Base-by-base conservation (phyloP, 2,329 filamentous ascomycete genomes). In the Aspergillus brunneoviolaceus region DNA sequence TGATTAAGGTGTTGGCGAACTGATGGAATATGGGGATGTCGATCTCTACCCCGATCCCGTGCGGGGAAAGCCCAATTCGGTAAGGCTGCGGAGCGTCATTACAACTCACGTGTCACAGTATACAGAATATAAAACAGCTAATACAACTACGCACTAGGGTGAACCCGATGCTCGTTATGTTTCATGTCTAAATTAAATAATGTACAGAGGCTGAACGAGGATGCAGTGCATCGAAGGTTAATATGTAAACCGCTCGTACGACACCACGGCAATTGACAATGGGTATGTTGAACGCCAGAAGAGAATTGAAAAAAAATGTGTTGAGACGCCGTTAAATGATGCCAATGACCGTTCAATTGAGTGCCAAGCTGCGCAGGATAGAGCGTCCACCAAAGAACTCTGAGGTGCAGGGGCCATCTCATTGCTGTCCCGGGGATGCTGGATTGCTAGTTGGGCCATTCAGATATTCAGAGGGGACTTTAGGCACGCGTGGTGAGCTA, bases 391-490 rank as follows among this genome's bases (percentile, higher is more conserved):
- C 42, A 39, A 56, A 31, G 3, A 7, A 52, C 14, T 9, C 23
- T 12, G 50, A n/a, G 39, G 45, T 2, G 45, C 14, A 57, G 19
- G 21, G 25, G 42, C 27, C 23, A 21, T 19, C 16, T 49, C 25
- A 57, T 52, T 48, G 57, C 53, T 66, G 70, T 33, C 72, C 70
- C 11, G 74, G 74, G 3, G 74, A 76, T 9, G 73, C 64, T 21
- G 73, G 74, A 53, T 75, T 74, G 56, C 73, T 76, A 23, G 66
- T 67, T 31, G 73, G 66, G 5, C 74, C 76, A 12, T 71, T 68
- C 47, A 81, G 73, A 68, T 80, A 82, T 57, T 80, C 80, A 49
- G 76, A 67, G 0, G 80, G 80, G 7, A 82, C 79, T 61, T 79
- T 80, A 3, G 80, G 80, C 11, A 82, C 79, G 21, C 77, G 73